Conservation (phyloP, 495 filamentous ascomycete species). For the Geopyxis carbonaria region DNA sequence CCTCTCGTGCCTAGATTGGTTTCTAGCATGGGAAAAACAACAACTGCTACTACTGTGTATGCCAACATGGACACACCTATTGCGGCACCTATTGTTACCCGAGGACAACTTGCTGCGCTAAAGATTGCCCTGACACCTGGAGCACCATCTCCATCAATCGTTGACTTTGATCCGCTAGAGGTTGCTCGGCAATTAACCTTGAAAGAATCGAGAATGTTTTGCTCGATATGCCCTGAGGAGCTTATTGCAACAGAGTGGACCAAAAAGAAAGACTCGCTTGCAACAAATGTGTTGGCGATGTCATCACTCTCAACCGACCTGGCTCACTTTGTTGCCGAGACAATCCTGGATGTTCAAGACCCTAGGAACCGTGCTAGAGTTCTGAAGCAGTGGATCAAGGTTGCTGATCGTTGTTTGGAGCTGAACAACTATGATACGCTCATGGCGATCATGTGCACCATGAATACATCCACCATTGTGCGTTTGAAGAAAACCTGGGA, state of each 20-base stretch:
- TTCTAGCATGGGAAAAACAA: conserved; percentile 78
- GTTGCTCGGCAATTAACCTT: conserved; percentile 84
- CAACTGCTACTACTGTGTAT: conserved; percentile 50
- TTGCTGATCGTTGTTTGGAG: conserved; percentile 68
- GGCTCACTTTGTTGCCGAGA: conserved; percentile 88
- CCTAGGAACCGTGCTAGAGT: conserved; percentile 75
- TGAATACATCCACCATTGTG: conserved; percentile 79
- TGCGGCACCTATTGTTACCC: conserved; percentile 51
- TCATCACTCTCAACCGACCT: conserved; percentile 80
- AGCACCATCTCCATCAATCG: conserved; percentile 50
- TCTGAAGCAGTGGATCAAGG: conserved; percentile 98
- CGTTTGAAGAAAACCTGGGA: conserved; percentile 95
- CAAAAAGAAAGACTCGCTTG: conserved; percentile 58
- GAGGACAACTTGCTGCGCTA: conserved; percentile 57
- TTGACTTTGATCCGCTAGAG: conserved; percentile 89
- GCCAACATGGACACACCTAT: conserved; percentile 52
- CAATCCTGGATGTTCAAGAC: conserved; percentile 70
- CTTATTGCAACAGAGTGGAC: conserved; percentile 89
- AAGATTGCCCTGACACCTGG: conserved; percentile 51
- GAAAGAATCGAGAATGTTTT: conserved; percentile 86
- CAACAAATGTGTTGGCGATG: conserved; percentile 91
- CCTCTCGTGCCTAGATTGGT: conserved; percentile 71
- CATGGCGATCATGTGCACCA: conserved; percentile 88
- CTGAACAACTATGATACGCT: conserved; percentile 92
- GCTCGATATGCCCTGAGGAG: conserved; percentile 81